These are phyloP conservation scores for Cadophora sp. DNA, from an alignment of 2,329 filamentous ascomycete genomes.

Conservation along the genomic window DNA sequence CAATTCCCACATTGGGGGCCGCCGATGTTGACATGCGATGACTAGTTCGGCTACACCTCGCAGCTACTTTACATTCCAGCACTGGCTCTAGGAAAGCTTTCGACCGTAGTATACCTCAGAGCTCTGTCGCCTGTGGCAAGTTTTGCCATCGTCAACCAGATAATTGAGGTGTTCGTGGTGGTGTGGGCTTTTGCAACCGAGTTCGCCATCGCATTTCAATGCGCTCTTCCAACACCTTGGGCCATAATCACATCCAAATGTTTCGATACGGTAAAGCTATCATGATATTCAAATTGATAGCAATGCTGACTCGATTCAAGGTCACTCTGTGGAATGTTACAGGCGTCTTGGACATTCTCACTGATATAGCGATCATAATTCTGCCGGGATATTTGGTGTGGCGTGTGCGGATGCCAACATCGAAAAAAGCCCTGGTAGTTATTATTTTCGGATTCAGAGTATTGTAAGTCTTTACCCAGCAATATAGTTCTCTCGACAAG, in stretches of 20 bases:
- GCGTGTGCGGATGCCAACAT: conserved; percentile 51
- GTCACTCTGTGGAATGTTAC: conserved; percentile 55
- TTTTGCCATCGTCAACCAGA: conserved; percentile 31
- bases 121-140: conserved; percentile 32
- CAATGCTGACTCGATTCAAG: neutral
- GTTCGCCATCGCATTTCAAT: conserved; percentile 41
- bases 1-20: neutral
- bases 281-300: too few relatives aligned
- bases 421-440: conserved; percentile 42
- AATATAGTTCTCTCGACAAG: neutral
- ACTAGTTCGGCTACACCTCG: conserved; percentile 40
- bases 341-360: conserved; percentile 54
- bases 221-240: conserved; percentile 40
- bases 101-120: conserved; percentile 38
- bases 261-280: conserved; percentile 25
- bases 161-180: conserved; percentile 28
- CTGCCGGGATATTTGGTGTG: conserved; percentile 55
- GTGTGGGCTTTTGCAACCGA: conserved; percentile 37
- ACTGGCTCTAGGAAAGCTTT: conserved; percentile 41
- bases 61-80: conserved; percentile 41
- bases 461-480: conserved; percentile 42
- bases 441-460: conserved; percentile 39
- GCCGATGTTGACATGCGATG: neutral
- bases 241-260: conserved; percentile 35
- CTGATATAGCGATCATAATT: conserved; percentile 53